These are phyloP conservation scores for Quercus dentata DNA, from an alignment of 306 rosid species.

Conservation along the genomic window DNA sequence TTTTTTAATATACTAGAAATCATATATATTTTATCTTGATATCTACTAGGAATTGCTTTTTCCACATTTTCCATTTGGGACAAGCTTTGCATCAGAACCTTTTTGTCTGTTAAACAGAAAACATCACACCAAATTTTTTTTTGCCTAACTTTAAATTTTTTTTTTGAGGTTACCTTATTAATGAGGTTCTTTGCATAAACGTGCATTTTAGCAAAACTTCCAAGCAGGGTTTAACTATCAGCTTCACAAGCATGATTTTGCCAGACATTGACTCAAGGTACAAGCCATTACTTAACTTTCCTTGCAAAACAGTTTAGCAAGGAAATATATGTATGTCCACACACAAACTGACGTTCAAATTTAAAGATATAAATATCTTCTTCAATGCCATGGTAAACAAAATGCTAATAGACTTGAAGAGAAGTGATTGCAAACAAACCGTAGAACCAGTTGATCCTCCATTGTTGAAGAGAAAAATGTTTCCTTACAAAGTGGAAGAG, in stretches of 20 bases:
- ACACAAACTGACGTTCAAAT: neutral
- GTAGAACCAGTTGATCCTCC: conserved; percentile 71
- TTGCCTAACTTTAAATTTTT: neutral
- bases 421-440: conserved; percentile 42
- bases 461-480: conserved; percentile 77
- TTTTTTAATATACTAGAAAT: too few relatives aligned
- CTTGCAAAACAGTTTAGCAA: neutral
- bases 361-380: neutral
- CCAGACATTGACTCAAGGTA: neutral
- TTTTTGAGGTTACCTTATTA: neutral
- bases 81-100: too few relatives aligned
- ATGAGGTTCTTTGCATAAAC: neutral
- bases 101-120: too few relatives aligned
- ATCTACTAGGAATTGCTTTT: too few relatives aligned
- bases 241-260: neutral
- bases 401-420: neutral
- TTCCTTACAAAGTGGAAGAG: conserved; percentile 81
- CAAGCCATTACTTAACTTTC: neutral
- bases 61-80: too few relatives aligned
- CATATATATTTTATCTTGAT: too few relatives aligned
- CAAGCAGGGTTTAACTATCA: neutral
- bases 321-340: neutral
- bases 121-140: too few relatives aligned
- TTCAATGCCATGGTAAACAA: conserved; percentile 5
- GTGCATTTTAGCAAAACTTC: neutral